Evolutionary conservation across 163 green algal species (phyloP), one percentile per base, ranked within the genome.

Genomic region (Chloromonas sp.): DNA sequence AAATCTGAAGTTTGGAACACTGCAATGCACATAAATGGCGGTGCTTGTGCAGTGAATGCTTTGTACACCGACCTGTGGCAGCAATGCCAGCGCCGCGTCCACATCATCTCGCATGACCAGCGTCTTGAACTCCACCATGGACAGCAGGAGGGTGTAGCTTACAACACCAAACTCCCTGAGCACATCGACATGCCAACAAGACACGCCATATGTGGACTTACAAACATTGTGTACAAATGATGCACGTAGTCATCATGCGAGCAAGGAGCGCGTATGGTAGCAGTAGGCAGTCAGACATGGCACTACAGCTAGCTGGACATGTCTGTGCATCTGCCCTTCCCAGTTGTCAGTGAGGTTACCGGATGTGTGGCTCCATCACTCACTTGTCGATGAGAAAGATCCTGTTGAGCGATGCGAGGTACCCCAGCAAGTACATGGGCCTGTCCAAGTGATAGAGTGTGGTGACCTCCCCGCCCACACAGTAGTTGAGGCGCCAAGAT

Each of bases 51-150:
- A 36, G 36, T 36, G 36, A 36, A 36, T 36, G 36, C 36, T 36
- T 36, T 81, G 62, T 78, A 60, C 66, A 70, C 15, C 0, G 14
- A 88, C 84, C 84, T 86, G 85, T 0, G 92, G 90, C 88, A 95
- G 87, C 84, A 95, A 83, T 60, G 88, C 90, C 57, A 92, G 82
- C 3, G 96, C 96, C 1, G 87, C 91, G 62, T 96, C 92, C 84
- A 98, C 88, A 83, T 99, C 96, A 0, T 91, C 96, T 1, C 96
- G 93, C 86, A 98, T 92, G 1, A 99, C 92, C 1, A 98, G 93
- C n/a, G 97, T 98, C 91, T 99, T 99, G 94, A 98, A 99, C 92
- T 99, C 96, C 74, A 99, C 96, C 81, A 99, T 89, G 14, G 89
- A 92, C 81, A 99, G 91, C 87, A 98, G 92, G 88, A 99, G 93